Base-by-base conservation (phyloP, 176 grass and related monocot species). In the Puccinellia tenuiflora region DNA sequence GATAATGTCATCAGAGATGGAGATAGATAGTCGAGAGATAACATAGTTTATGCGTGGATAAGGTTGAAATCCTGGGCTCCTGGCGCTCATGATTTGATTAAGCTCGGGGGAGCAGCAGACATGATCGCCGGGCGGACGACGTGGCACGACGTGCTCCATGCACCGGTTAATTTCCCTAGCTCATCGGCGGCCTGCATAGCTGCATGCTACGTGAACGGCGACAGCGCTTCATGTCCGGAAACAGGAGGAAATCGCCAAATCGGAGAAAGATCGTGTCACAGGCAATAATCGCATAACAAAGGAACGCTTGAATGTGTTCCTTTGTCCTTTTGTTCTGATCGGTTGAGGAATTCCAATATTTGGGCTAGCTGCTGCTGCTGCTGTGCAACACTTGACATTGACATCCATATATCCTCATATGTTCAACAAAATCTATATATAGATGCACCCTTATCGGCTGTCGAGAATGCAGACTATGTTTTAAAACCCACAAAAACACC, bases 81-180 rank as follows among this genome's bases (percentile, higher is more conserved):
- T 52, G 17, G 37, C 17, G 69, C 10, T 70, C 35, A 77, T 42
- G 37, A n/a, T 70, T 81, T 81, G 60, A 55, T 85, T 81, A 81
- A 35, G 56, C 46, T 5, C 62, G 9, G 62, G 62, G 31, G 62
- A 33, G 17, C 9, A 26, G 63, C 6, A 43, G 61, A 7, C 7
- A 10, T 42, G 39, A 28, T 61, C 39, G 42, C 14, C 42, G 72
- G 81, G 7, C 46, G 65, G 82, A 39, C 88, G 82, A 39, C 88
- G 88, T 90, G 84, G 73, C 73, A 55, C 63, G 45, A 1, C 53
- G 22, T 78, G 66, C 45, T 88, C 81, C 75, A n/a, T n/a, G n/a
- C n/a, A 79, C 75, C 3, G 10, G 13, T 48, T 52, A 10, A 5
- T 53, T 30, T 83, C 28, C 6, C n/a, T n/a, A n/a, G n/a, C n/a